phyloP scores from a whole-genome alignment of 2,329 filamentous ascomycete species.

The Neopestalotiopsis clavispora region DNA sequence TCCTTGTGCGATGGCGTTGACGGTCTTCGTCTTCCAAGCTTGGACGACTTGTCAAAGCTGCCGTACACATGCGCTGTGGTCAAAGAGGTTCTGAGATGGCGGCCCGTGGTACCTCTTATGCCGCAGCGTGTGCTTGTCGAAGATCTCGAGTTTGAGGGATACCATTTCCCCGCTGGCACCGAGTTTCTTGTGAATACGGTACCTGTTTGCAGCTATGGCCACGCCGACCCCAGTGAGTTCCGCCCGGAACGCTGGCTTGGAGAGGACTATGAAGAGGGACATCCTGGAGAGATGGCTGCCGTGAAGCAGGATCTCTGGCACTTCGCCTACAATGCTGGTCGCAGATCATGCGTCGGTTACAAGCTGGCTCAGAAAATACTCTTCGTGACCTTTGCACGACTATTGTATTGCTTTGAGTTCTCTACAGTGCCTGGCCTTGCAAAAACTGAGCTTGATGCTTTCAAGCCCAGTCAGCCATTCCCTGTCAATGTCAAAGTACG shows the following conservation, averaged over 20 bases:
- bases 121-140: constrained; percentile 42
- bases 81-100: constrained; percentile 61
- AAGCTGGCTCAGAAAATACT: neutral
- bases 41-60: constrained; percentile 49
- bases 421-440: no score
- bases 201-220: constrained; percentile 32
- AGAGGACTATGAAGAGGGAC: neutral
- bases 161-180: constrained; percentile 48
- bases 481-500: no score
- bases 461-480: no score
- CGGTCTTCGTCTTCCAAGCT: constrained; percentile 45
- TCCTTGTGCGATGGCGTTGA: neutral
- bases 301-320: neutral
- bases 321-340: neutral
- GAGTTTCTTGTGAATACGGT: constrained; percentile 44
- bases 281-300: neutral
- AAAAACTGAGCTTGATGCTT: no score
- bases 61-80: constrained; percentile 57
- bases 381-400: neutral
- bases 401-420: neutral
- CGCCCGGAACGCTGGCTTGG: neutral
- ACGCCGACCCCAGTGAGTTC: neutral
- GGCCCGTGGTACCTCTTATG: constrained; percentile 37
- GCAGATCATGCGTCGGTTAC: neutral
- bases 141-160: constrained; percentile 52